Evolutionary conservation across 129 eudicot genomes (phyloP), one percentile per base, ranked within the genome.

Genomic region (Cynara cardunculus): DNA sequence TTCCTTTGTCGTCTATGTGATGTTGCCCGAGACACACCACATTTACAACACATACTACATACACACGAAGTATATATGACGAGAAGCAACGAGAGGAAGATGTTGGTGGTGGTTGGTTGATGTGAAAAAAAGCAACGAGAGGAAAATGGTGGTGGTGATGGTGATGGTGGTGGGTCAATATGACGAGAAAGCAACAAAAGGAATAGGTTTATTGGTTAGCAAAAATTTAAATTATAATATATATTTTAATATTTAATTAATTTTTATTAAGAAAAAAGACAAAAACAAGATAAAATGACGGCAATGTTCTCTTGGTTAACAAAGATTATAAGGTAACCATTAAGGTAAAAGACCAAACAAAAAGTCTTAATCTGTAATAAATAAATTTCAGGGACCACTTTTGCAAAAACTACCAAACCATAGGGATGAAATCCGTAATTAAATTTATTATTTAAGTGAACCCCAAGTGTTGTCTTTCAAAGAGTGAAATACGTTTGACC

Each of bases 381-480:
- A 56, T 14, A 4, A 53, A 53, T 1, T 18, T 41, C 0, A 14
- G 2, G 12, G 18, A 53, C 64, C 10, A 18, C 2, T 56, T 56
- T 56, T 6, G 65, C n/a, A 56, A 56, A 56, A 56, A 56, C 7
- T 0, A 0, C n/a, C 10, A 56, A 56, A 56, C 2, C 22, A 18
- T 1, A n/a, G 65, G 65, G 65, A 56, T 5, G 24, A 56, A 56
- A n/a, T n/a, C 10, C 10, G 22, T 1, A 56, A 56, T 4, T 28
- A 24, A 74, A 11, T 31, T 27, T 28, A 76, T 18, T 56, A 59
- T 62, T 72, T 72, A 72, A 61, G 71, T 72, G 78, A 72, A 80
- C 25, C 77, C 72, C 62, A 81, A 53, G 84, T 73, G 74, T 81
- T 64, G 75, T 82, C 81, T 76, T 53, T 82, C 71, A 75, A 21